Evolutionary conservation across 805 yeast species (phyloP).

Genomic region (Schizosaccharomyces osmophilus): DNA sequence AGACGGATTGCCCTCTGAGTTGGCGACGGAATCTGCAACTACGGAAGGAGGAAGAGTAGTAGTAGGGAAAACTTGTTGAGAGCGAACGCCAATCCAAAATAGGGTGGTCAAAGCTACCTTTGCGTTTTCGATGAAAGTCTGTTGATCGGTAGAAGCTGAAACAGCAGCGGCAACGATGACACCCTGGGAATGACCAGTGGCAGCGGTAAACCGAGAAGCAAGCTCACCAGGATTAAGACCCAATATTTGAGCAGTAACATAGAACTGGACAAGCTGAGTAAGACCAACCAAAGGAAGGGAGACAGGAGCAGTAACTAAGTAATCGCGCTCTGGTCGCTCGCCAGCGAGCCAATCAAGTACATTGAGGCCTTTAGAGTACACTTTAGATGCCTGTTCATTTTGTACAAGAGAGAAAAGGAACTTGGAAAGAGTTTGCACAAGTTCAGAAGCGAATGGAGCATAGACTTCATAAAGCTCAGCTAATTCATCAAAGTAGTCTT

Average conservation of each 20-base stretch:
- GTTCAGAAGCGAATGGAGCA: conserved; percentile 46
- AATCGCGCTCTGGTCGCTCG: conserved; percentile 71
- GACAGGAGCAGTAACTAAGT: conserved; percentile 72
- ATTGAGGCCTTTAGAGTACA: conserved; percentile 83
- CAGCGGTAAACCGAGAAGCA: conserved; percentile 25
- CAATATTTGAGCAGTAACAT: conserved; percentile 59
- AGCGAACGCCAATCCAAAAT: conserved; percentile 83
- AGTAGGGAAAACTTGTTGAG: conserved; percentile 72
- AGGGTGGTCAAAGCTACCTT: conserved; percentile 60
- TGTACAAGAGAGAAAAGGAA: conserved; percentile 48
- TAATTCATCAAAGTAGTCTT: conserved; percentile 89
- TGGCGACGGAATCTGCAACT: conserved; percentile 72
- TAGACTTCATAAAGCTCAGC: conserved; percentile 62
- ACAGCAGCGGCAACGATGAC: conserved; percentile 80
- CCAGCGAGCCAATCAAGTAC: conserved; percentile 71
- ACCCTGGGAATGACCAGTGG: conserved; percentile 25
- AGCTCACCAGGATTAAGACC: conserved; percentile 81
- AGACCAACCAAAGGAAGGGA: conserved; percentile 94
- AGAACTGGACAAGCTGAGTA: conserved; percentile 82
- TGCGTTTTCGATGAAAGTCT: conserved; percentile 44
- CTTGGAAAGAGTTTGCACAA: conserved; percentile 43
- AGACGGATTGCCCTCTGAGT: conserved; percentile 88
- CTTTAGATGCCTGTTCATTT: conserved; percentile 56
- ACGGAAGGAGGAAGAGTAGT: conserved; percentile 86
- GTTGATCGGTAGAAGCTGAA: conserved; percentile 66